phyloP scores from a whole-genome alignment of 192 early-diverging fungal species.

The Piromyces sp. region DNA sequence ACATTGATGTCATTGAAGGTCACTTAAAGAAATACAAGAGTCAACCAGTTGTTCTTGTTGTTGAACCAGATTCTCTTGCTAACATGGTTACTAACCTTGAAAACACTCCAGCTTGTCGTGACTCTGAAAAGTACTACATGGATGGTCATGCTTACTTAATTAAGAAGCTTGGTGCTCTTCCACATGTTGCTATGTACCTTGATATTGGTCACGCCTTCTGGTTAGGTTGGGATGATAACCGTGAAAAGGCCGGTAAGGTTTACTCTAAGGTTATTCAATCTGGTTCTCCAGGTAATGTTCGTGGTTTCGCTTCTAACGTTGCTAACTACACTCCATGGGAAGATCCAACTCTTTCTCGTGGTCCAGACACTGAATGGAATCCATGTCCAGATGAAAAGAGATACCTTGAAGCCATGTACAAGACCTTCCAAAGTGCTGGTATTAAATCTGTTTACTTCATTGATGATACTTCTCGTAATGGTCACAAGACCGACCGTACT shows the following conservation, averaged over 20 bases:
- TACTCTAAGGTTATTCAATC: constrained; percentile 8
- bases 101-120: constrained; percentile 7
- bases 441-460: constrained; percentile 12
- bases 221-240: constrained; percentile 19
- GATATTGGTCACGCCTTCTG: constrained; percentile 23
- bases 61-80: constrained; percentile 23
- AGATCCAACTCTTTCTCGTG: constrained; percentile 7
- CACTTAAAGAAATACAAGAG: background rate
- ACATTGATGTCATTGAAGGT: constrained; percentile 16
- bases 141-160: constrained; percentile 22
- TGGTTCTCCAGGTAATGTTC: constrained; percentile 4
- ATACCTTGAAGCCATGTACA: constrained; percentile 4
- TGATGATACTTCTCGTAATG: constrained; percentile 11
- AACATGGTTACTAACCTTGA: constrained; percentile 19
- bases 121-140: constrained; percentile 10
- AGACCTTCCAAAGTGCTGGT: background rate
- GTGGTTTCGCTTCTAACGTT: constrained; percentile 17
- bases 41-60: constrained; percentile 17
- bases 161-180: constrained; percentile 5
- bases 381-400: constrained; percentile 15
- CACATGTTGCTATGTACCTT: constrained; percentile 16
- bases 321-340: constrained; percentile 29
- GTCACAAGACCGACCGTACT: constrained; percentile 7
- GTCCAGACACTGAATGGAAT: constrained; percentile 4
- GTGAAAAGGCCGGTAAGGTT: constrained; percentile 3